A percentile compares a stretch with the other conserved stretches of the same genome.
phyloP scores from a whole-genome alignment of 78 protist species.

The Acrasis kona region DNA sequence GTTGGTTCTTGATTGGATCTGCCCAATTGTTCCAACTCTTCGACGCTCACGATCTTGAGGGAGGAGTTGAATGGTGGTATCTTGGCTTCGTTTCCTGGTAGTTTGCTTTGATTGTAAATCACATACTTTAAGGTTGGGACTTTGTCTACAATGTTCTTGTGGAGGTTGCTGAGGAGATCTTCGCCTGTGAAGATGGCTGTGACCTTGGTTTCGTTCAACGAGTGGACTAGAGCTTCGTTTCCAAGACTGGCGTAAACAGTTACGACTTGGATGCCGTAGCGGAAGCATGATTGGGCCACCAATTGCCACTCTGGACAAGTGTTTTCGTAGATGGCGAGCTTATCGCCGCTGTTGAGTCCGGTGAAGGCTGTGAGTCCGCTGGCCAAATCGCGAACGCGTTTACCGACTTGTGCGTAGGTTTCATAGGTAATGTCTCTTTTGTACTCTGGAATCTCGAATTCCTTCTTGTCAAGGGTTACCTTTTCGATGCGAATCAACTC shows the following conservation, averaged over 20 bases:
- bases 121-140: background rate
- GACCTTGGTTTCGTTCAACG: conserved; percentile 13
- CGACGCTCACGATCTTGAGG: background rate
- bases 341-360: conserved; percentile 10
- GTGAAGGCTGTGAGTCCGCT: background rate
- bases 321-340: conserved; percentile 25
- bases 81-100: background rate
- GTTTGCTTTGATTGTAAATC: background rate
- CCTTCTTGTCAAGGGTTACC: background rate
- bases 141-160: background rate
- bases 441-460: background rate
- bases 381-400: background rate
- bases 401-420: background rate
- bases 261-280: background rate
- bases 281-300: conserved; percentile 16
- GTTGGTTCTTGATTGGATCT: no score
- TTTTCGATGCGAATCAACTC: background rate
- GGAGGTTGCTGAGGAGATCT: background rate
- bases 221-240: conserved; percentile 28
- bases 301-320: conserved; percentile 35
- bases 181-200: no score
- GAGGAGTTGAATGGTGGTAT: background rate
- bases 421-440: background rate
- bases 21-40: background rate
- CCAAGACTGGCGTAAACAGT: conserved; percentile 56